These are phyloP conservation scores for Papilionanthe hybrid DNA, from an alignment of 116 monocot genomes.

Conservation along the genomic window DNA sequence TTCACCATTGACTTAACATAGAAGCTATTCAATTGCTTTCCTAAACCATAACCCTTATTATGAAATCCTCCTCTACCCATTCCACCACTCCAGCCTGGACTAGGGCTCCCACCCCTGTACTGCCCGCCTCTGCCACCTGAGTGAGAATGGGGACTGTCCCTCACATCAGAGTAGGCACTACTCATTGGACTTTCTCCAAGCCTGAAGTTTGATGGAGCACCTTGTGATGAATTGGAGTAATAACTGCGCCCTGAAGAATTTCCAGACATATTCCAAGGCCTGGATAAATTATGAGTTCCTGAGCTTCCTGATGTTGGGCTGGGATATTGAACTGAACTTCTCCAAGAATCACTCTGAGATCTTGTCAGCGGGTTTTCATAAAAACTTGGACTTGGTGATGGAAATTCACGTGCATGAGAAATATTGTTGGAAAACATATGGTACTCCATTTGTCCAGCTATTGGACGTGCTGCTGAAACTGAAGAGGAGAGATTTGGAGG, in stretches of 20 bases:
- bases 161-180: slow-evolving; percentile 4
- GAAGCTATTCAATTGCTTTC: slow-evolving; percentile 9
- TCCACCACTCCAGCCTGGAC: neutral
- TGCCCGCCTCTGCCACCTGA: slow-evolving; percentile 15
- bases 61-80: slow-evolving; percentile 23
- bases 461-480: neutral
- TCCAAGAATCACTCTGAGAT: slow-evolving; percentile 11
- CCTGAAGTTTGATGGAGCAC: slow-evolving; percentile 6
- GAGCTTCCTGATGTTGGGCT: slow-evolving; percentile 4
- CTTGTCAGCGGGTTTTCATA: neutral
- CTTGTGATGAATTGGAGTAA: slow-evolving; percentile 11
- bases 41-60: slow-evolving; percentile 3
- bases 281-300: slow-evolving; percentile 9
- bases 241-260: slow-evolving; percentile 11
- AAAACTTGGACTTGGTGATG: slow-evolving; percentile 6
- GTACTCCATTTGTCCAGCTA: slow-evolving; percentile 19
- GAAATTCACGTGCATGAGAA: slow-evolving; percentile 7
- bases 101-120: neutral
- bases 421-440: neutral
- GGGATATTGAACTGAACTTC: slow-evolving; percentile 14
- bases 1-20: slow-evolving; percentile 31
- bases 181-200: slow-evolving; percentile 18
- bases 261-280: slow-evolving; percentile 15
- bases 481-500: slow-evolving; percentile 1
- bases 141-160: slow-evolving; percentile 21